A percentile compares a stretch with the other conserved stretches of the same genome.
phyloP scores from a whole-genome alignment of 73 alveolate genomes.

The Loxodes magnus region DNA sequence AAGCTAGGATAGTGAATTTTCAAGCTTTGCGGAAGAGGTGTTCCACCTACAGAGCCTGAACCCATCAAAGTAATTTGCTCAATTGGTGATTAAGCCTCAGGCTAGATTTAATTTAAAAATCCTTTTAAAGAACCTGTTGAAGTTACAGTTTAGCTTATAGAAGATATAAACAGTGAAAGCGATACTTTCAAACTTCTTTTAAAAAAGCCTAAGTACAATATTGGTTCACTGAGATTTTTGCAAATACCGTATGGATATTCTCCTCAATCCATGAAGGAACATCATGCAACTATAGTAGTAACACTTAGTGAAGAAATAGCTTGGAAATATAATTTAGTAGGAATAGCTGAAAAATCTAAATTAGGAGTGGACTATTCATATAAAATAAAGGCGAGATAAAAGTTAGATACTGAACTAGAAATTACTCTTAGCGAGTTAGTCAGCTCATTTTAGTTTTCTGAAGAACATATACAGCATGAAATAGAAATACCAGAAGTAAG shows the following conservation, averaged over 20 bases:
- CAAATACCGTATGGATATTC: conserved; percentile 88
- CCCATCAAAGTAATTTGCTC: conserved; percentile 81
- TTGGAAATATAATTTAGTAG: conserved; percentile 93
- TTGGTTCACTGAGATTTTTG: conserved; percentile 73
- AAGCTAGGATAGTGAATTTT: conserved; percentile 93
- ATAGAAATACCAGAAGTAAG: conserved; percentile 60
- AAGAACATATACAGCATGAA: conserved; percentile 66
- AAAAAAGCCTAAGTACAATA: conserved; percentile 74
- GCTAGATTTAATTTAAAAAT: conserved; percentile 86
- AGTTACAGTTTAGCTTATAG: conserved; percentile 35
- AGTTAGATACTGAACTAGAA: conserved; percentile 54
- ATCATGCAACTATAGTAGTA: conserved; percentile 77
- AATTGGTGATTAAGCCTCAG: conserved; percentile 91
- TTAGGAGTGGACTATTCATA: conserved; percentile 70
- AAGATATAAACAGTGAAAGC: conserved; percentile 63
- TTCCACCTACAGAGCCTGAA: conserved; percentile 92
- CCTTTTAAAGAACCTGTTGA: conserved; percentile 87
- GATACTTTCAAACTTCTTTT: conserved; percentile 69
- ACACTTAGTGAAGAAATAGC: conserved; percentile 78
- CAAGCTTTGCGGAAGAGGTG: conserved; percentile 85
- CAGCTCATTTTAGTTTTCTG: conserved; percentile 12
- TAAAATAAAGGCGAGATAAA: conserved; percentile 80
- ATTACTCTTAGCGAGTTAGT: conserved; percentile 48
- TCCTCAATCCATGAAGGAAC: conserved; percentile 84
- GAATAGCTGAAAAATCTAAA: conserved; percentile 92